These are phyloP conservation scores for Stylosanthes scabra DNA, from an alignment of 331 rosid species.

Conservation along the genomic window DNA sequence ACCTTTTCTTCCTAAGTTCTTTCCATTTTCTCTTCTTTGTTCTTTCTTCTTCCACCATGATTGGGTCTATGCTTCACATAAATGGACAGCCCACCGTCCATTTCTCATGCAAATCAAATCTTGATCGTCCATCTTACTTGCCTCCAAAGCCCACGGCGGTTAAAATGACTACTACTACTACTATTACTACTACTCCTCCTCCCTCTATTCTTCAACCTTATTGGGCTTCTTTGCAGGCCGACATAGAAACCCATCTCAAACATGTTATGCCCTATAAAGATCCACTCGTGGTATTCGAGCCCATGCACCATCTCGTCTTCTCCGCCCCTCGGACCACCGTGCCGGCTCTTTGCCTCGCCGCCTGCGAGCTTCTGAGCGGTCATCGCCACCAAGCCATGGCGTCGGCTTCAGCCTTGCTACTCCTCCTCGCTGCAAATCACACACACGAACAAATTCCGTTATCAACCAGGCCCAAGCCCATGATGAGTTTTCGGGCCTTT, in stretches of 20 bases:
- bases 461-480: slow-evolving; percentile 39
- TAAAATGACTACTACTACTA: slow-evolving; percentile 16
- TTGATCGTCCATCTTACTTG: slow-evolving; percentile 20
- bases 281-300: slow-evolving; percentile 62
- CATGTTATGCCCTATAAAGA: slow-evolving; percentile 51
- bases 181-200: too few relatives aligned
- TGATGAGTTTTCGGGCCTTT: not conserved
- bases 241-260: slow-evolving; percentile 63
- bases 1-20: too few relatives aligned
- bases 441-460: slow-evolving; percentile 58
- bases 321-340: slow-evolving; percentile 57
- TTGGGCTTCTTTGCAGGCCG: slow-evolving; percentile 58
- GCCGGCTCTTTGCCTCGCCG: slow-evolving; percentile 66
- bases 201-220: slow-evolving; percentile 12
- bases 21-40: not conserved
- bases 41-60: slow-evolving; percentile 35
- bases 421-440: slow-evolving; percentile 43
- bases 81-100: slow-evolving; percentile 22
- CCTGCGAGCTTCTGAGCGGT: slow-evolving; percentile 77
- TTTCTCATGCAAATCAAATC: slow-evolving; percentile 22
- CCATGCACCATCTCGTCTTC: slow-evolving; percentile 58
- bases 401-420: slow-evolving; percentile 67
- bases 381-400: slow-evolving; percentile 56
- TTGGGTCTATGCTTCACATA: slow-evolving; percentile 22
- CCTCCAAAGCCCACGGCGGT: slow-evolving; percentile 16